Percentiles rank a stretch among this genome's conserved stretches.
phyloP scores from a whole-genome alignment of 2,329 filamentous ascomycete species.

The Diaporthe sp. region DNA sequence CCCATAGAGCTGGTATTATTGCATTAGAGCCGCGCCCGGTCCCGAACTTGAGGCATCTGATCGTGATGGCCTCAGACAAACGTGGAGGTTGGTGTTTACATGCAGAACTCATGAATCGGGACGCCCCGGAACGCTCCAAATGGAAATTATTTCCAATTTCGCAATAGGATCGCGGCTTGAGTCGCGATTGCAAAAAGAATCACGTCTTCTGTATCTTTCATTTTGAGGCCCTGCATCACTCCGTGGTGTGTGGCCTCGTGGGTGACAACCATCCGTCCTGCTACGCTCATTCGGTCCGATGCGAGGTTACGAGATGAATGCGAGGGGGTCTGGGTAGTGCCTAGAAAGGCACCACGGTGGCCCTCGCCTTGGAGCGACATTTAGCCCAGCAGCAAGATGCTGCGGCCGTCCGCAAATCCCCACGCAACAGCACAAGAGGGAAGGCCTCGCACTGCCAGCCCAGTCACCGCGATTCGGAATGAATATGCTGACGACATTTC shows the following conservation, averaged over 20 bases:
- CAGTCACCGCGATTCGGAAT: not conserved
- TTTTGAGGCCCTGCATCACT: not conserved
- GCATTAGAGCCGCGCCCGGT: constrained; percentile 11
- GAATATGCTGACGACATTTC: not conserved
- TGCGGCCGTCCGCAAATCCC: constrained; percentile 27
- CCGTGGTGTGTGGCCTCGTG: not conserved
- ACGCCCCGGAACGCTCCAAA: too few species aligned
- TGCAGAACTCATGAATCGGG: not conserved
- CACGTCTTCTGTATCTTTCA: not conserved
- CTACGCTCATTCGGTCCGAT: not conserved
- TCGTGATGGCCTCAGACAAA: constrained; percentile 2
- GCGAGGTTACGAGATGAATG: not conserved
- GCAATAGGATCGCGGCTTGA: not conserved
- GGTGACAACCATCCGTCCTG: not conserved
- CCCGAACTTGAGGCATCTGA: not conserved
- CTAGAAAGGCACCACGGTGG: not conserved
- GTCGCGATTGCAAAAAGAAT: not conserved
- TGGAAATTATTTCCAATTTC: not conserved
- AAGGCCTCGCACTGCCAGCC: not conserved
- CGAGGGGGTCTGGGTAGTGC: not conserved
- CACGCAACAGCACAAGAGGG: not conserved
- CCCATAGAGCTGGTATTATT: not conserved
- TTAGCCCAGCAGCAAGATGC: not conserved
- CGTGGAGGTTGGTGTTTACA: not conserved
- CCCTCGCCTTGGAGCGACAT: not conserved